phyloP scores from a whole-genome alignment of 75 land plant genomes.

The Sequoiadendron giganteum region DNA sequence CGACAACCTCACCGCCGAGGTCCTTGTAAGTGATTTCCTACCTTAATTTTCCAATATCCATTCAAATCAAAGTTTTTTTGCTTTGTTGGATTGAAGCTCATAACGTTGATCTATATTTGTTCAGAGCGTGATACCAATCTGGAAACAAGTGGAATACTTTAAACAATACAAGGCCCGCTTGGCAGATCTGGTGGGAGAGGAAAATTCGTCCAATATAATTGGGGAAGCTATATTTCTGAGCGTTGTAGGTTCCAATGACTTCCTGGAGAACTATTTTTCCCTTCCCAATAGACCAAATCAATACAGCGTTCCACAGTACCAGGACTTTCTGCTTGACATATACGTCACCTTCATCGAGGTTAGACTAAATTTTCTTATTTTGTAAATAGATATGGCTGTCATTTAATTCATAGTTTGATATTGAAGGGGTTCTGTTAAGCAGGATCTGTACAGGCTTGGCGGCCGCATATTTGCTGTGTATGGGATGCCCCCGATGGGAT shows the following conservation, averaged over 20 bases:
- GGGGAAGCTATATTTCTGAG: too few relatives aligned
- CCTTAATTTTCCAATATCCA: too few relatives aligned
- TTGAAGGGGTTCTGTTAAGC: neutral
- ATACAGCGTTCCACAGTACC: conserved; percentile 17
- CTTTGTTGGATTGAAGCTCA: too few relatives aligned
- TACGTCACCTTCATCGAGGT: conserved; percentile 22
- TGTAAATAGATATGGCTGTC: too few relatives aligned
- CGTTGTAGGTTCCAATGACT: too few relatives aligned
- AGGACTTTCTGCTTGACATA: conserved; percentile 16
- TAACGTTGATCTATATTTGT: too few relatives aligned
- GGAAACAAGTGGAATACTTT: too few relatives aligned
- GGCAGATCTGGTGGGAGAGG: too few relatives aligned
- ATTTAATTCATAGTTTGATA: neutral
- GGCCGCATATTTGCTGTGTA: conserved; percentile 48
- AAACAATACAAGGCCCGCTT: too few relatives aligned
- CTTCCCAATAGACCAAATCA: conserved; percentile 15
- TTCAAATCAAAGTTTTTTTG: too few relatives aligned
- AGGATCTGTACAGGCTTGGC: conserved; percentile 41
- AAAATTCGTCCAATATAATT: too few relatives aligned
- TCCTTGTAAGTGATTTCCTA: conserved; percentile 19
- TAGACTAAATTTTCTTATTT: neutral
- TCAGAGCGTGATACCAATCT: too few relatives aligned
- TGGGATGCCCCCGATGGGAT: conserved; percentile 65
- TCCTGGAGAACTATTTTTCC: conserved; percentile 28
- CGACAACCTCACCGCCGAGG: conserved; percentile 58